These are phyloP conservation scores for Lachnellula hyalina DNA, from an alignment of 2,329 filamentous ascomycete genomes.

Conservation along the genomic window DNA sequence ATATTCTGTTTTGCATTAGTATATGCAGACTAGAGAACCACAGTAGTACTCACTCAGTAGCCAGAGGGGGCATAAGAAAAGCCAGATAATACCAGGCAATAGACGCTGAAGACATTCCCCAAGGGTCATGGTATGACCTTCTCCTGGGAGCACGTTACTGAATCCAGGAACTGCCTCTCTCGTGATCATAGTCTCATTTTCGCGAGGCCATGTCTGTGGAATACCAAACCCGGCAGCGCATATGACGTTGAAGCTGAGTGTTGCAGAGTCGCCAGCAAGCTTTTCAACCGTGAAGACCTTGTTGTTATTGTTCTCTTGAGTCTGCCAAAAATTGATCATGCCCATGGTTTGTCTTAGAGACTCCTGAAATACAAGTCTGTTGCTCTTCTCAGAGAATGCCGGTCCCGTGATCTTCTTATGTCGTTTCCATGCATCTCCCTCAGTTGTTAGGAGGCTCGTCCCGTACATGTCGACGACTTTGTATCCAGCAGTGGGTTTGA, in stretches of 20 bases:
- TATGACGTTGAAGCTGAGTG: constrained; percentile 48
- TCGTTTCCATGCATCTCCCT: constrained; percentile 30
- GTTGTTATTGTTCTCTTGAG: constrained; percentile 2
- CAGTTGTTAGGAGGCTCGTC: constrained; percentile 27
- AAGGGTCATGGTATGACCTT: constrained; percentile 41
- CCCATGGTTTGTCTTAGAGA: constrained; percentile 41
- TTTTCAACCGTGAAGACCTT: constrained; percentile 33
- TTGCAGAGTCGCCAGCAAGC: constrained; percentile 42
- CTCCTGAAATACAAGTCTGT: constrained; percentile 38
- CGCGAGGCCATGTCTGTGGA: constrained; percentile 34
- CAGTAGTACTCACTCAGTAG: constrained; percentile 34
- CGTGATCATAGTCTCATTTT: constrained; percentile 30
- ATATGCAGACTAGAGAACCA: not conserved
- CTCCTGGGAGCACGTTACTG: constrained; percentile 13
- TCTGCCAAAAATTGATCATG: constrained; percentile 36
- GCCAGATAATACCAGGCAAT: constrained; percentile 43
- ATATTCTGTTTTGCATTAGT: constrained; percentile 9
- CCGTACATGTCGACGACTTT: constrained; percentile 30
- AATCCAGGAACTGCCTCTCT: constrained; percentile 16
- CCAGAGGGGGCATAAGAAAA: constrained; percentile 41
- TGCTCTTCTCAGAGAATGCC: constrained; percentile 41
- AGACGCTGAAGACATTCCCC: constrained; percentile 43
- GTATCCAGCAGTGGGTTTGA: constrained; percentile 28
- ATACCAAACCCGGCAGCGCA: constrained; percentile 47
- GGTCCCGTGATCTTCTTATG: constrained; percentile 30